Conservation (phyloP, 306 rosid species). For the Vachellia pachyceras region DNA sequence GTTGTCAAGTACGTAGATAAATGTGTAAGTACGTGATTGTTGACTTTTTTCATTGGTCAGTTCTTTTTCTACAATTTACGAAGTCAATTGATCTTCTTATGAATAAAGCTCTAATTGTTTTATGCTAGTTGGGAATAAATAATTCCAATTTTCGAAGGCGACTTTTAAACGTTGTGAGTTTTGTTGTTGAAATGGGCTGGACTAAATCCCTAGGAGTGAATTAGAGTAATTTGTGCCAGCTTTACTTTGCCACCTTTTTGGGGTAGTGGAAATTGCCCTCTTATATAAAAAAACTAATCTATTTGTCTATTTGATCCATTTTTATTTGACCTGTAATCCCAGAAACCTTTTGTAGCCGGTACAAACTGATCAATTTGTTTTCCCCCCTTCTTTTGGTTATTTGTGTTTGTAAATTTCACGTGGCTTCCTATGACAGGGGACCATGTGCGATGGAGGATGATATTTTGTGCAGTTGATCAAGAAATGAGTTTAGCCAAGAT, state of each 20-base stretch:
- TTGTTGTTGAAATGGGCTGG: neutral
- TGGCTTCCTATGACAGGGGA: neutral
- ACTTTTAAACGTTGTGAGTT: neutral
- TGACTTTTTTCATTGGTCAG: neutral
- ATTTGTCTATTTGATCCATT: neutral
- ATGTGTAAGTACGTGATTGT: neutral
- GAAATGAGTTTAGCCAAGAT: neutral
- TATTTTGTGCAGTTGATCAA: neutral
- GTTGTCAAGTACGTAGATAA: no score
- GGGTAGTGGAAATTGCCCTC: neutral
- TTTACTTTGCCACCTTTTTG: neutral
- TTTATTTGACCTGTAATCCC: no score
- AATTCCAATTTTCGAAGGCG: neutral
- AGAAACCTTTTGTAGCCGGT: no score
- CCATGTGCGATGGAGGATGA: neutral
- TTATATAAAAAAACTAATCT: neutral
- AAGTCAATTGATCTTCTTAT: neutral
- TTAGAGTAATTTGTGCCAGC: neutral
- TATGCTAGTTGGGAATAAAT: slow-evolving; percentile 13
- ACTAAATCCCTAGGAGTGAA: neutral
- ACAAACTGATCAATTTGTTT: neutral
- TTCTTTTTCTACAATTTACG: neutral
- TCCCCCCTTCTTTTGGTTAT: neutral
- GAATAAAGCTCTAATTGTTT: neutral
- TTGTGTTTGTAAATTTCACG: neutral